A percentile compares a stretch with the other conserved stretches of the same genome.
Evolutionary conservation across 495 filamentous ascomycete genomes (phyloP).

Genomic region (Penicilliopsis zonata): DNA sequence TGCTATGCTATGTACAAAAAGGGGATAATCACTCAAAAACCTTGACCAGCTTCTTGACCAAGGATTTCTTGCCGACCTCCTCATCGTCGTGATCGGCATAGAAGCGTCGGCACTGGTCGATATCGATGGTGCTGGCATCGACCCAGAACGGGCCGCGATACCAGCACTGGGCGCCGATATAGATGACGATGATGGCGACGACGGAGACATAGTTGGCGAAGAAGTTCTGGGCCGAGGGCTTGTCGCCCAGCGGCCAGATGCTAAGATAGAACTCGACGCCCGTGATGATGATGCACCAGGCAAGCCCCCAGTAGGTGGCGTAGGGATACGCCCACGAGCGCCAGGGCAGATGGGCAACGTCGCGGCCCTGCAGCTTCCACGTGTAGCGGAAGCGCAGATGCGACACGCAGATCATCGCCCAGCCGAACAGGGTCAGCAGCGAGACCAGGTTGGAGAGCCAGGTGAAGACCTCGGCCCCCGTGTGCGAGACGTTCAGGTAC

Average conservation of each 20-base stretch:
- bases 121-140: slow-evolving; percentile 16
- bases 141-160: slow-evolving; percentile 18
- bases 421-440: slow-evolving; percentile 43
- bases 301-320: slow-evolving; percentile 11
- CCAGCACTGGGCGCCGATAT: slow-evolving; percentile 9
- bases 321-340: slow-evolving; percentile 24
- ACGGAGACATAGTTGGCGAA: slow-evolving; percentile 18
- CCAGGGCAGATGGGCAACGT: slow-evolving; percentile 60
- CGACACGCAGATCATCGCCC: slow-evolving; percentile 42
- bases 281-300: slow-evolving; percentile 14
- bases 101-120: slow-evolving; percentile 13
- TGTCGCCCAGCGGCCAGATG: slow-evolving; percentile 10
- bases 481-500: slow-evolving; percentile 39
- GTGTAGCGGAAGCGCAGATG: slow-evolving; percentile 49
- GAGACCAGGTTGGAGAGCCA: slow-evolving; percentile 48
- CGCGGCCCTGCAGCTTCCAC: slow-evolving; percentile 49
- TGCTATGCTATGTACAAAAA: too few species aligned
- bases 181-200: slow-evolving; percentile 13
- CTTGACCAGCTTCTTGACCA: too few species aligned
- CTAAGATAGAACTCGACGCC: slow-evolving; percentile 16
- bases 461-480: slow-evolving; percentile 37
- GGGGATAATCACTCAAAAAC: too few species aligned
- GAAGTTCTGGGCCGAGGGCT: slow-evolving; percentile 11
- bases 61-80: too few species aligned
- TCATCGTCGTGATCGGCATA: too few species aligned